Evolutionary conservation across 306 rosid genomes (phyloP), one percentile per base, ranked within the genome.

Genomic region (Boehmeria nivea): DNA sequence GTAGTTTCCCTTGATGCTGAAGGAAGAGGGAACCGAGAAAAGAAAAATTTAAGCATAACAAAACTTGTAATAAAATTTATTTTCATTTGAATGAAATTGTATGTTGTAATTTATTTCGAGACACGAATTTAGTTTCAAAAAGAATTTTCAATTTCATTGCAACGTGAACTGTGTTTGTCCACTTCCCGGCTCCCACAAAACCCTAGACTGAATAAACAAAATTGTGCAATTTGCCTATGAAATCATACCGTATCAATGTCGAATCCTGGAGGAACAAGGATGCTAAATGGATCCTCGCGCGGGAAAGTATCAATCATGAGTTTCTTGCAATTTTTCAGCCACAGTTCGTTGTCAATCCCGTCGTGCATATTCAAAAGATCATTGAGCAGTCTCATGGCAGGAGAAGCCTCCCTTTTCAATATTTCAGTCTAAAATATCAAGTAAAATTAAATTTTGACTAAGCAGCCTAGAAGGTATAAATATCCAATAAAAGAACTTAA

Each of bases 251-350:
- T 77, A 59, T 87, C 93, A 38, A 87, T 54, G 73, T 91, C 96
- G 28, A 84, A 82, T 57, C 96, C 99, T 23, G 78, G 82, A 19
- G 99, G 99, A 75, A 79, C 81, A 45, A 91, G 83, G 73, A 87
- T 64, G 82, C 95, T 84, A 66, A 82, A 91, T 26, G 99, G 99
- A 77, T 91, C 96, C 69, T 91, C 99, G 25, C 81, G 76, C 2
- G 96, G 96, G 66, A 87, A 91, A 61, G 81, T 66, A 51, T 80
- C 84, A 43, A 52, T n/a, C 95, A 87, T 81, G 66, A 44, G 26
- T 66, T 77, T 87, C 72, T 72, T 82, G 69, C 99, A 82, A 44
- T 82, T 82, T 69, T 77, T 91, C 67, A 87, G 79, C 99, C 95
- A 87, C 60, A 42, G 84, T 36, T 78, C 75, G 59, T 83, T 76